A percentile compares a stretch with the other conserved stretches of the same genome.
These are phyloP conservation scores for Chlamydomonas incerta DNA, from an alignment of 139 green algal species.

Conservation along the genomic window DNA sequence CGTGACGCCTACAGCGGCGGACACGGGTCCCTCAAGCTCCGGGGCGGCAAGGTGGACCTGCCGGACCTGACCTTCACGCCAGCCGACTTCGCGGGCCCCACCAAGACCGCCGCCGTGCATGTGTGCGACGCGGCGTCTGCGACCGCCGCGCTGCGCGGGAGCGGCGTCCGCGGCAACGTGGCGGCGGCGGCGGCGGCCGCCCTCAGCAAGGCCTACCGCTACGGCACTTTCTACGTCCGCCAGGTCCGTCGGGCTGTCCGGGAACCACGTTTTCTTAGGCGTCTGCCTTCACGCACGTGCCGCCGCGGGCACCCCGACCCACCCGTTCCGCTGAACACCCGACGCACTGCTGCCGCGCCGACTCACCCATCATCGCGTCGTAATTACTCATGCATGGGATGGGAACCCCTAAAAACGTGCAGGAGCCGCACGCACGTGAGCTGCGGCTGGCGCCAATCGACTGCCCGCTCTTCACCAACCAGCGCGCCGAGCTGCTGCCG, in stretches of 20 bases:
- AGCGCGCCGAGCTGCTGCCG: background rate
- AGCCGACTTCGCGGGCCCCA: background rate
- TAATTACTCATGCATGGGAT: too few species aligned
- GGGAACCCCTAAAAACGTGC: too few species aligned
- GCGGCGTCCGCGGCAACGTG: too few species aligned
- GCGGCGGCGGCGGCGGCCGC: too few species aligned
- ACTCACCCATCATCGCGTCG: too few species aligned
- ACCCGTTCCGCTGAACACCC: too few species aligned
- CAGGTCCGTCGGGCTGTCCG: too few species aligned
- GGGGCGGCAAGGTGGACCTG: background rate
- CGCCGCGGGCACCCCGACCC: too few species aligned
- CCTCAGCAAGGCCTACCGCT: background rate
- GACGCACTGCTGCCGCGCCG: too few species aligned
- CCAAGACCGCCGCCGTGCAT: background rate
- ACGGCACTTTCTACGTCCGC: conserved; percentile 35
- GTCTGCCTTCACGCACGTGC: too few species aligned
- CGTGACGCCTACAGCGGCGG: background rate
- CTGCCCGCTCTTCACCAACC: conserved; percentile 4
- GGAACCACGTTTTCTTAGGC: too few species aligned
- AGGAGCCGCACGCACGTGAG: background rate
- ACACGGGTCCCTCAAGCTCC: background rate
- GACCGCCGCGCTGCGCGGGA: too few species aligned
- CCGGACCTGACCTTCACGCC: background rate
- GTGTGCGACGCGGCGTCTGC: background rate
- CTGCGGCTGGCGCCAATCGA: background rate